A percentile compares a stretch with the other conserved stretches of the same genome.
Conservation (phyloP, 768 basidiomycete genomes). For the Clathrus columnatus region DNA sequence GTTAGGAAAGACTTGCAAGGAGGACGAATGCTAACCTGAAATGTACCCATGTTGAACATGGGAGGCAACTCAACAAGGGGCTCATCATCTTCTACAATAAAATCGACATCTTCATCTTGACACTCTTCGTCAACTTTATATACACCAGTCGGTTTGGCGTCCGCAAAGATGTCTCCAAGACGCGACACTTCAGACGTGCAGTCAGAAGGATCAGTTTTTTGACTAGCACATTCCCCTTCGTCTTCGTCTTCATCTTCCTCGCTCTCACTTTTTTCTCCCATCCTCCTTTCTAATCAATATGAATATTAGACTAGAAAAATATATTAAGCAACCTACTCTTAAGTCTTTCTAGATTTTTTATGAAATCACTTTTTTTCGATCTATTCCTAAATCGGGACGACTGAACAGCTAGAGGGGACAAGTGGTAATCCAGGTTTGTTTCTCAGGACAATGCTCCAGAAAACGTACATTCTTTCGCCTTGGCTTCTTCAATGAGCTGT, state of each 20-base stretch:
- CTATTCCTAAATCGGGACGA: slow-evolving; percentile 54
- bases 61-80: slow-evolving; percentile 44
- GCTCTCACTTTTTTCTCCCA: slow-evolving; percentile 22
- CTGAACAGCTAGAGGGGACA: slow-evolving; percentile 42
- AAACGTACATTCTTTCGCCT: not conserved
- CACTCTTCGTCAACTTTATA: slow-evolving; percentile 27
- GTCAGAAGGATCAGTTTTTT: slow-evolving; percentile 8
- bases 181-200: slow-evolving; percentile 12
- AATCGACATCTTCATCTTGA: slow-evolving; percentile 25
- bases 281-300: slow-evolving; percentile 33
- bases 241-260: slow-evolving; percentile 12
- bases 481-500: slow-evolving; percentile 33
- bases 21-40: slow-evolving; percentile 31
- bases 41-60: slow-evolving; percentile 73
- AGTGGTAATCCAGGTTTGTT: not conserved
- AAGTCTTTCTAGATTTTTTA: slow-evolving; percentile 54
- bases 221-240: slow-evolving; percentile 11
- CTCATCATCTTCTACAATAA: slow-evolving; percentile 62
- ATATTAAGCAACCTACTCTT: slow-evolving; percentile 39
- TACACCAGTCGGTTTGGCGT: slow-evolving; percentile 38
- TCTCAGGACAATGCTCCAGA: not conserved
- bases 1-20: not conserved
- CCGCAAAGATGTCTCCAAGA: slow-evolving; percentile 29
- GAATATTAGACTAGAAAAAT: slow-evolving; percentile 1
- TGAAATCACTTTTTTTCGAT: slow-evolving; percentile 50